Base-by-base conservation (phyloP, 1,284 basidiomycete species). In the Pyrrhoderma noxium region DNA sequence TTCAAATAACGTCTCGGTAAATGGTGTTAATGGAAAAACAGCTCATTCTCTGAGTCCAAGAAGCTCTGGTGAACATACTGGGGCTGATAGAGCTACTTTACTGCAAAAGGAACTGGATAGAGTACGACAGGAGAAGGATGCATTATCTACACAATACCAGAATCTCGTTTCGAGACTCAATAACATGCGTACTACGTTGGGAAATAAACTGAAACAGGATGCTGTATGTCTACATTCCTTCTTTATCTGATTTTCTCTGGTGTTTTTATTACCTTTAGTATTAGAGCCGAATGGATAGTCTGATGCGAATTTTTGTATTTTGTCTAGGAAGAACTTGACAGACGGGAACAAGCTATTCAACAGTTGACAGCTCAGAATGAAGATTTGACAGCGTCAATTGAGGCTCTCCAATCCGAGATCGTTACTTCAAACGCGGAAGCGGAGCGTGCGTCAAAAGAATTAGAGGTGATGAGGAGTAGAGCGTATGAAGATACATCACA, bases 251-350 rank as follows among this genome's bases (percentile, higher is more conserved):
- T 42, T 8, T 9, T 42, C 21, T 19, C 9, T n/a, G 38, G n/a
- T n/a, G n/a, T n/a, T n/a, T n/a, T n/a, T n/a, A n/a, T n/a, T n/a
- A n/a, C n/a, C n/a, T n/a, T n/a, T n/a, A n/a, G n/a, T n/a, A n/a
- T n/a, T n/a, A n/a, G n/a, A n/a, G n/a, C n/a, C n/a, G 56, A 34
- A n/a, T 18, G 31, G 21, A 8, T 19, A n/a, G n/a, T n/a, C n/a
- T n/a, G n/a, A n/a, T n/a, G n/a, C n/a, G n/a, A n/a, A n/a, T n/a
- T n/a, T n/a, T n/a, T n/a, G n/a, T n/a, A n/a, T n/a, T n/a, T n/a
- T n/a, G n/a, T n/a, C 59, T 72, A 96, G 93, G 93, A 96, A 82
- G 93, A 96, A 75, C 83, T 97, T 38, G 93, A 96, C 72, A 76
- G 91, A 58, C 77, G 89, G 57, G 92, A 93, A 65, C 82, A 87